Conservation (phyloP, 305 asterid species). For the Rubia balearica region DNA sequence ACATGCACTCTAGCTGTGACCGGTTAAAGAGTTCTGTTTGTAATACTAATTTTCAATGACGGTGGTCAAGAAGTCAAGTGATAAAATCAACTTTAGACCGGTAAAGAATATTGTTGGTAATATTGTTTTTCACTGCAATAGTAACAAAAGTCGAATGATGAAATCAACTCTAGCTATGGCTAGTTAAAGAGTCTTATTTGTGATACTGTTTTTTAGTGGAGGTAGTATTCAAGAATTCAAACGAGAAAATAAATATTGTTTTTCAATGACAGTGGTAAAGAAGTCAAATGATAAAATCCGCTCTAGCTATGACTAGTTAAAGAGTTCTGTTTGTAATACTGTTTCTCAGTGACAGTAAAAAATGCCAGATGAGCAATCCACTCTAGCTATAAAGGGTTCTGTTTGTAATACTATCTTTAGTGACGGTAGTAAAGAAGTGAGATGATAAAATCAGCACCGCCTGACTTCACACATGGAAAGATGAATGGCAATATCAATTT, state of each 20-base stretch:
- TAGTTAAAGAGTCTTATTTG: neutral
- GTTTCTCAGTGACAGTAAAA: too few relatives aligned
- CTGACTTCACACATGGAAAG: neutral
- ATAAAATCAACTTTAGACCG: too few relatives aligned
- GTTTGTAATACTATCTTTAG: neutral
- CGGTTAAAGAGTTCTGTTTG: neutral
- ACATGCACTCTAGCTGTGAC: too few relatives aligned
- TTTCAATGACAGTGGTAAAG: too few relatives aligned
- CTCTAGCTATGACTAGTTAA: neutral
- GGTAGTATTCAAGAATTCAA: too few relatives aligned
- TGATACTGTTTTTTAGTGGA: neutral
- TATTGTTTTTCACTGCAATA: neutral
- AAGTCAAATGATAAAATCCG: too few relatives aligned
- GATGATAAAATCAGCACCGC: neutral
- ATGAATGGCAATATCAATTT: neutral
- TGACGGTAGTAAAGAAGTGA: neutral
- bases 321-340: constrained; percentile 1
- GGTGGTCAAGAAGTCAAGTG: too few relatives aligned
- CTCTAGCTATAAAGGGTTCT: neutral
- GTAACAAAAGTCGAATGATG: too few relatives aligned
- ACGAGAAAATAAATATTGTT: too few relatives aligned
- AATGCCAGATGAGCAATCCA: too few relatives aligned
- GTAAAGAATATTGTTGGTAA: neutral
- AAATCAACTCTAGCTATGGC: too few relatives aligned
- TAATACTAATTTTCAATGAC: neutral